Conservation (phyloP, 148 eudicot genomes). For the Vaccinium corymbosum region DNA sequence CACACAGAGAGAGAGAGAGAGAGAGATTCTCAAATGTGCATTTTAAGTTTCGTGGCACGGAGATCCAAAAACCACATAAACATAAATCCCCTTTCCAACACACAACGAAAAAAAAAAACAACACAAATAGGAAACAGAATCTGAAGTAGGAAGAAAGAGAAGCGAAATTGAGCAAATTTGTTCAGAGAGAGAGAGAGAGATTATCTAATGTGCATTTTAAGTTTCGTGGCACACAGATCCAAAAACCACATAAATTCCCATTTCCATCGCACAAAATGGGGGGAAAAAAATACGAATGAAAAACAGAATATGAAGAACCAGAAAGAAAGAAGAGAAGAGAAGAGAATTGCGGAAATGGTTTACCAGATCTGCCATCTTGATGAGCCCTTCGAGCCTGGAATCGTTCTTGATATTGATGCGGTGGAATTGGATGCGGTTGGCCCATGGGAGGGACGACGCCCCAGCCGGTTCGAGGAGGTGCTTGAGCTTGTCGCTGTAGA, state of each 20-base stretch:
- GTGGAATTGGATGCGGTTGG: slow-evolving; percentile 74
- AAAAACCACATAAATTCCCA: no score
- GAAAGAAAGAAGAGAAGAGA: not conserved
- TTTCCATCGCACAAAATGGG: not conserved
- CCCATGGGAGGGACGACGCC: slow-evolving; percentile 44
- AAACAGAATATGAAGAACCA: not conserved
- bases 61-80: no score
- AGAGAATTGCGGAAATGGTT: not conserved
- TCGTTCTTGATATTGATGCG: slow-evolving; percentile 89
- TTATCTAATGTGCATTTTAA: no score
- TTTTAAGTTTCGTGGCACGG: no score
- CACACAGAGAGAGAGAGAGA: not conserved
- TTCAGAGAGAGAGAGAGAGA: no score
- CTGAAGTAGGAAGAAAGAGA: no score
- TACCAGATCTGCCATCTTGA: slow-evolving; percentile 92
- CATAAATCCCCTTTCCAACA: not conserved
- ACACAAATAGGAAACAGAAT: no score
- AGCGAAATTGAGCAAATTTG: no score
- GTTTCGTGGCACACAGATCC: no score
- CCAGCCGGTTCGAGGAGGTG: slow-evolving; percentile 66
- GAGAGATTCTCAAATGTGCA: no score
- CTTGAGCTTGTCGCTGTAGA: slow-evolving; percentile 92
- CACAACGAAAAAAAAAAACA: not conserved
- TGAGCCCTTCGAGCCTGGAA: slow-evolving; percentile 92
- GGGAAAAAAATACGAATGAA: not conserved